Evolutionary conservation across 768 basidiomycete species (phyloP), one percentile per base, ranked within the genome.

Genomic region (Podaxis sp.): DNA sequence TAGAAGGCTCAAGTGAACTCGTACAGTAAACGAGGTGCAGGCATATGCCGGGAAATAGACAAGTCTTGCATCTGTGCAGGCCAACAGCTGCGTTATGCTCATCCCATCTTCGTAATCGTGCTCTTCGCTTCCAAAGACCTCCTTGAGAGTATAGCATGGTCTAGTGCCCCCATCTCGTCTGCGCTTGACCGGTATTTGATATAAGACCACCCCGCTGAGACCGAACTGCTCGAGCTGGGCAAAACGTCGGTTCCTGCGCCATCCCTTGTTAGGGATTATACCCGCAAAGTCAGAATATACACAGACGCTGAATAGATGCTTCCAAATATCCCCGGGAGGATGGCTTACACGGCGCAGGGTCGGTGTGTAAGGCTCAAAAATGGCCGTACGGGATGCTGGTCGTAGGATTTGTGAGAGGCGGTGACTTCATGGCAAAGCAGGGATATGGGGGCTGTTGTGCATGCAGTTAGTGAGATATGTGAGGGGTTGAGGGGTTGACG

Each of bases 1-100:
- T 19, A 9, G 19, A 19, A 19, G 7, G 4, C 44, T 8, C n/a
- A 8, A 19, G 19, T 1, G 8, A 63, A 33, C 2, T 33, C 74
- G 62, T 52, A 73, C 73, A 17, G 68, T 65, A 51, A 75, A 73
- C 0, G 74, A 75, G 5, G 75, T 76, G 56, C 75, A 74, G 1
- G 74, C 71, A 63, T 74, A 74, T 11, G 69, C 65, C 40, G 75
- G 74, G 51, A 74, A 70, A 46, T 73, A 74, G 7, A 71, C 60
- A 28, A 75, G 58, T 38, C 64, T 71, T 9, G 72, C 72, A 26
- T 65, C 62, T n/a, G 73, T 66, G 4, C 28, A 30, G 56, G 74
- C 73, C 40, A 76, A 64, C 7, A 76, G 61, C 9, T 71, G 66
- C 39, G 73, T 70, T 13, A 74, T 63, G n/a, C 64, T 56, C 72